Evolutionary conservation across 805 yeast species (phyloP).

Genomic region (Suhomyces tanzawaensis): DNA sequence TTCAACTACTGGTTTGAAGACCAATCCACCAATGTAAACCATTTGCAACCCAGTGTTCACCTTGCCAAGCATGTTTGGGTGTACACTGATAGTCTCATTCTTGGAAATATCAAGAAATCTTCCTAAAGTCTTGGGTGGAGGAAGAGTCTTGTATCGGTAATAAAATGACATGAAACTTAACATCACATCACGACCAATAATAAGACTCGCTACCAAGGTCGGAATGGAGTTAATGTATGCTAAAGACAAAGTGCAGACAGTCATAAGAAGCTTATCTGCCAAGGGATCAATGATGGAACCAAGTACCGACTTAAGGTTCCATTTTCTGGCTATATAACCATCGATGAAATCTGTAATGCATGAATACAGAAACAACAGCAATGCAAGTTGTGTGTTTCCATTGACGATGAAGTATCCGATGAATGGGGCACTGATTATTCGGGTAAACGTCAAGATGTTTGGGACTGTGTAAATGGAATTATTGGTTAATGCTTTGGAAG

Average conservation of each 20-base stretch:
- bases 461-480: constrained; percentile 63
- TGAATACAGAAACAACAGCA: constrained; percentile 75
- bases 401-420: constrained; percentile 76
- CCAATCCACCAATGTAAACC: constrained; percentile 67
- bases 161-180: constrained; percentile 71
- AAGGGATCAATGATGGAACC: constrained; percentile 94
- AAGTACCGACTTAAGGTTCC: constrained; percentile 69
- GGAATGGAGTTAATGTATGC: constrained; percentile 73
- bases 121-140: constrained; percentile 67
- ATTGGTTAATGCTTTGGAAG: too few relatives aligned
- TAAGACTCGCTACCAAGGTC: constrained; percentile 54
- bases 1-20: constrained; percentile 34
- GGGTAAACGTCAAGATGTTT: constrained; percentile 74
- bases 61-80: constrained; percentile 83
- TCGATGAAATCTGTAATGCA: constrained; percentile 90
- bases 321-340: constrained; percentile 85
- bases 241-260: constrained; percentile 75
- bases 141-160: constrained; percentile 69
- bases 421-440: constrained; percentile 80
- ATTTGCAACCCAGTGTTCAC: constrained; percentile 90
- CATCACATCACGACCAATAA: constrained; percentile 80
- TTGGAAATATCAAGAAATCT: constrained; percentile 73
- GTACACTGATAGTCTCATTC: constrained; percentile 80
- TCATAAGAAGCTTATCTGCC: constrained; percentile 91
- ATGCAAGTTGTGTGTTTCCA: constrained; percentile 61